Conservation (phyloP, 164 flowering plant genomes). For the Magnolia changhungtana region DNA sequence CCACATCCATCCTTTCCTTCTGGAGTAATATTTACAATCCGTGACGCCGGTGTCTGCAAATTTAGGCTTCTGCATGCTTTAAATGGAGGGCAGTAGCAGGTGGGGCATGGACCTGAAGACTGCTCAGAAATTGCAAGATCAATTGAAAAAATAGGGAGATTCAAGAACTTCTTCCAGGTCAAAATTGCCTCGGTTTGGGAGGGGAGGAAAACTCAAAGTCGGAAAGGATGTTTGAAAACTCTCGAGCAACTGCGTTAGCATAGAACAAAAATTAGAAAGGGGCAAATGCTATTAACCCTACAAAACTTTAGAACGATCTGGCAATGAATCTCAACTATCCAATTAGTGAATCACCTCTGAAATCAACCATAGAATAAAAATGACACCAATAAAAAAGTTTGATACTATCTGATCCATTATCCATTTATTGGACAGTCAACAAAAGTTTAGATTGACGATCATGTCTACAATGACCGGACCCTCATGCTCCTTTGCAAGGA, state of each 20-base stretch:
- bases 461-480: not conserved
- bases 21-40: not conserved
- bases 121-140: conserved; percentile 13
- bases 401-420: not conserved
- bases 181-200: conserved; percentile 82
- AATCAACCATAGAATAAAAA: not conserved
- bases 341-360: not conserved
- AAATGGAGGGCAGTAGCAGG: not conserved
- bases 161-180: conserved; percentile 62
- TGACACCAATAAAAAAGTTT: not conserved
- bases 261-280: not conserved
- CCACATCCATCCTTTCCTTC: not conserved
- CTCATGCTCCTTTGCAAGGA: not conserved
- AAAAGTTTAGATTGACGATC: not conserved
- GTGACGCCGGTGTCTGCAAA: not conserved
- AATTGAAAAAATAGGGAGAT: conserved; percentile 89
- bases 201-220: conserved; percentile 56
- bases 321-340: not conserved
- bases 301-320: not conserved
- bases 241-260: conserved; percentile 57
- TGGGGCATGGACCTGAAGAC: not conserved
- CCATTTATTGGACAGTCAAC: not conserved
- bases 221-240: conserved; percentile 78
- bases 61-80: not conserved
- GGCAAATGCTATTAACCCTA: not conserved